These are phyloP conservation scores for Elaeis guineensis DNA, from an alignment of 176 grass and related monocot species.

Conservation along the genomic window DNA sequence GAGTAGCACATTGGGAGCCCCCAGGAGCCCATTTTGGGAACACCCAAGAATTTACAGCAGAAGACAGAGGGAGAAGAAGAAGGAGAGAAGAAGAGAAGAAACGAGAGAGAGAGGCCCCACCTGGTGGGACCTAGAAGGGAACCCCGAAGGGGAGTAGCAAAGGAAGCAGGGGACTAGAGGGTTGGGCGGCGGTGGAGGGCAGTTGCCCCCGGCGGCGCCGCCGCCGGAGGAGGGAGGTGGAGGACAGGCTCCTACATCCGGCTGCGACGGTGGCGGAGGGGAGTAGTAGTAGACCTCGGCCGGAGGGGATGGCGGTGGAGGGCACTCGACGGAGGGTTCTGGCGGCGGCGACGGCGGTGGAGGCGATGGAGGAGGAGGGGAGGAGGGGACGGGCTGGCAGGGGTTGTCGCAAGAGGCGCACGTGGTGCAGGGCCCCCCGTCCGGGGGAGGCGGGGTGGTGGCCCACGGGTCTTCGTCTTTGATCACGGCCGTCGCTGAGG, in stretches of 20 bases:
- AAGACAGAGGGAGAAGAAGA: background rate
- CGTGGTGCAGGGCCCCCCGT: too few species aligned
- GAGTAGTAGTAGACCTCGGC: constrained; percentile 21
- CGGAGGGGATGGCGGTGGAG: background rate
- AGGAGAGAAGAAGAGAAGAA: background rate
- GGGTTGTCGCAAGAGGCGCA: constrained; percentile 53
- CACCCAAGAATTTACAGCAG: background rate
- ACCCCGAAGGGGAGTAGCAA: constrained; percentile 55
- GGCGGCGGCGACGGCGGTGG: background rate
- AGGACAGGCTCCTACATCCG: constrained; percentile 5
- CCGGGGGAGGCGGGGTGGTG: too few species aligned
- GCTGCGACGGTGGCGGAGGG: constrained; percentile 27
- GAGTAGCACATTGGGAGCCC: too few species aligned
- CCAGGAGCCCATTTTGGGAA: background rate
- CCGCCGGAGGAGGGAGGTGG: constrained; percentile 22
- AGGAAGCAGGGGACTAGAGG: constrained; percentile 91
- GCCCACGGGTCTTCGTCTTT: too few species aligned
- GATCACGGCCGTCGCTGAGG: too few species aligned
- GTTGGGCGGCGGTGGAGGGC: constrained; percentile 69
- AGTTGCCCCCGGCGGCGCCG: background rate
- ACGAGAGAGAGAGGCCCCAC: background rate
- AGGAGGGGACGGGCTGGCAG: constrained; percentile 58
- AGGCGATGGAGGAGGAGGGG: constrained; percentile 40
- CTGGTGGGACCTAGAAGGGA: constrained; percentile 1
- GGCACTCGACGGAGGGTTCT: background rate